Evolutionary conservation across 768 basidiomycete species (phyloP), one percentile per base, ranked within the genome.

Genomic region (Leccinellum albellum): DNA sequence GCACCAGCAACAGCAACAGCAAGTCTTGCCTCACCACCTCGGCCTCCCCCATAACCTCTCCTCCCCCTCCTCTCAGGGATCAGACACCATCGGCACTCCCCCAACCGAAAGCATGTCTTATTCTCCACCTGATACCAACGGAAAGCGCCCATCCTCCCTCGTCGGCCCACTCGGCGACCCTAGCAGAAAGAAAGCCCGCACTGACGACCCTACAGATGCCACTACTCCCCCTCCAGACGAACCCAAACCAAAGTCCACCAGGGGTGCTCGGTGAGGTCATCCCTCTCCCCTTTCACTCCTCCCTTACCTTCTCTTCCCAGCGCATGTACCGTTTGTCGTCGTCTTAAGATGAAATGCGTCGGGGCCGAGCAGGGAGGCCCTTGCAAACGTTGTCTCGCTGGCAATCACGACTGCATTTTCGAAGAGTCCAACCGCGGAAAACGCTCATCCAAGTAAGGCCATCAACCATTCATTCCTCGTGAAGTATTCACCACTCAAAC

Each of bases 371-470:
- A 93, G 40, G 94, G 93, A 0, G 89, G 89, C 0, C 91, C 94
- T 0, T 97, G 94, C 76, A 95, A 94, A 66, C 87, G 94, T 21
- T 97, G 94, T 65, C 73, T 76, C 47, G 66, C 84, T 0, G 87
- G 89, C 20, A 83, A 83, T 62, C 89, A 95, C 66, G 92, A 96
- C 64, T 99, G 97, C 67, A 83, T 97, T 45, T 98, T 99, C 61
- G 94, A 98, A 75, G 96, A 98, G 70, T 93, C 90, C 2, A 95
- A 98, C 70, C 83, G 97, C 49, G 97, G 97, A 42, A 96, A 95
- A 71, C 85, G 91, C 12, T 84, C 89, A 21, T 82, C 88, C 54
- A 92, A 91, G 91, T 91, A 73, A 61, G 81, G 21, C 21, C 49
- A 21, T 47, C 57, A 53, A 42, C 45, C 53, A 23, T 51, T 29